Conservation (phyloP, 2,329 filamentous ascomycete species). For the Spiromastix sp. region DNA sequence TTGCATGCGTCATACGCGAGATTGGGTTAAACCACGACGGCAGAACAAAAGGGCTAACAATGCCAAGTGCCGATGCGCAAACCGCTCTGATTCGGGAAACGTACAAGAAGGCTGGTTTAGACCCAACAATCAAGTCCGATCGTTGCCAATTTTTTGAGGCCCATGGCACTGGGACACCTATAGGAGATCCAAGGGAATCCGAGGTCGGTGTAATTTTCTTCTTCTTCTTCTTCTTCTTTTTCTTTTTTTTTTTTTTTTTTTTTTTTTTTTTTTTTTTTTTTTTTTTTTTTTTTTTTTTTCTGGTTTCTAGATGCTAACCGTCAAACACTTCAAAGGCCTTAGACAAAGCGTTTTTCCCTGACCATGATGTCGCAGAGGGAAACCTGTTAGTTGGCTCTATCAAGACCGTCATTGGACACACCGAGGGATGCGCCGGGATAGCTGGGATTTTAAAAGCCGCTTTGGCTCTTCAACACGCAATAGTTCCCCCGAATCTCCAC, state of each 20-base stretch:
- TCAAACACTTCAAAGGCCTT: too few relatives aligned
- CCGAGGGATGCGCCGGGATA: constrained; percentile 11
- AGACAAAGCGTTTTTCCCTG: not conserved
- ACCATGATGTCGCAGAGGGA: constrained; percentile 11
- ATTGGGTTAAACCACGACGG: constrained; percentile 26
- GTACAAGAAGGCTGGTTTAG: constrained; percentile 35
- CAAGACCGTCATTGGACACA: constrained; percentile 11
- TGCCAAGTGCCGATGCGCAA: constrained; percentile 14
- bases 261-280: too few relatives aligned
- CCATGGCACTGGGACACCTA: constrained; percentile 22
- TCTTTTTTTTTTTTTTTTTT: too few relatives aligned
- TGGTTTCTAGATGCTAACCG: too few relatives aligned
- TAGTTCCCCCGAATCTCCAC: constrained; percentile 14
- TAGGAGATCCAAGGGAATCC: constrained; percentile 35
- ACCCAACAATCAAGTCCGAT: constrained; percentile 16
- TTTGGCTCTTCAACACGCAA: constrained; percentile 10
- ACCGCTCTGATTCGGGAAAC: constrained; percentile 33
- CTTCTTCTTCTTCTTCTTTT: too few relatives aligned
- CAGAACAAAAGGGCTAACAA: constrained; percentile 25
- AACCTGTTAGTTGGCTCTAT: constrained; percentile 6
- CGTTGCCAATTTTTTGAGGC: constrained; percentile 19
- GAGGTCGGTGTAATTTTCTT: too few relatives aligned
- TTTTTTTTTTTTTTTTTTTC: too few relatives aligned
- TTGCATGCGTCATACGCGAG: constrained; percentile 26
- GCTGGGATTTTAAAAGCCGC: constrained; percentile 3